Evolutionary conservation across 208 protist genomes (phyloP).

Genomic region (Trypanosoma melophagium): DNA sequence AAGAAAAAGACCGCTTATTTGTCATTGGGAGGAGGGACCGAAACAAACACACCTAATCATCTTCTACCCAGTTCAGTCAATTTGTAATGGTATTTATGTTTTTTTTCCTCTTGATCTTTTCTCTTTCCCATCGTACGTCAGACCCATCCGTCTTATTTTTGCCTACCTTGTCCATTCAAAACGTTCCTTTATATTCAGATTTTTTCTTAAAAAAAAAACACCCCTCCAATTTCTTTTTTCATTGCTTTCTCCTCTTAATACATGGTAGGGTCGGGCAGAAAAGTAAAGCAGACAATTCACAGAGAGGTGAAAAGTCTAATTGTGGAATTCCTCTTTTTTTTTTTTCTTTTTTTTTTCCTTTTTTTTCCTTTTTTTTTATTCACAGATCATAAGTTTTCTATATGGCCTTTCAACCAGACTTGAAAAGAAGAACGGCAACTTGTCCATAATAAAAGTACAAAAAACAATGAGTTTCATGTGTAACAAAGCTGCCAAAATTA

Average conservation of each 20-base stretch:
- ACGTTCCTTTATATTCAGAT: too few species aligned
- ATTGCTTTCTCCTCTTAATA: too few species aligned
- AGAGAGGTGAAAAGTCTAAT: too few species aligned
- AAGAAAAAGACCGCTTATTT: slow-evolving; percentile 3
- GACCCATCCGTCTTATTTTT: not conserved
- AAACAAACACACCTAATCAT: too few species aligned
- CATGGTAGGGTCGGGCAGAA: too few species aligned
- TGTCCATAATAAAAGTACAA: slow-evolving; percentile 99
- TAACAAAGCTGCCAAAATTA: slow-evolving; percentile 99
- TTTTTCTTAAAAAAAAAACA: too few species aligned
- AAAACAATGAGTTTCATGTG: slow-evolving; percentile 99
- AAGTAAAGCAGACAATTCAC: too few species aligned
- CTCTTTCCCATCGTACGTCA: not conserved
- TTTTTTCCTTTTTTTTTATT: slow-evolving; percentile 15
- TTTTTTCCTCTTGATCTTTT: not conserved
- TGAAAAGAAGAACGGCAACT: slow-evolving; percentile 99
- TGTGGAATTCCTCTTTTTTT: slow-evolving; percentile 10
- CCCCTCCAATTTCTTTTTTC: too few species aligned
- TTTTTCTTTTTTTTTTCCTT: slow-evolving; percentile 7
- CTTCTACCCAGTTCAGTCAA: not conserved
- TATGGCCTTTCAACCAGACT: slow-evolving; percentile 65
- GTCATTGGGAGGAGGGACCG: not conserved
- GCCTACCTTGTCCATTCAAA: slow-evolving; percentile 8
- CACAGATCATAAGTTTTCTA: not conserved
- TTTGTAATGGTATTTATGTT: not conserved